Evolutionary conservation across 176 grass and related monocot species (phyloP).

Genomic region (Alopecurus myosuroides): DNA sequence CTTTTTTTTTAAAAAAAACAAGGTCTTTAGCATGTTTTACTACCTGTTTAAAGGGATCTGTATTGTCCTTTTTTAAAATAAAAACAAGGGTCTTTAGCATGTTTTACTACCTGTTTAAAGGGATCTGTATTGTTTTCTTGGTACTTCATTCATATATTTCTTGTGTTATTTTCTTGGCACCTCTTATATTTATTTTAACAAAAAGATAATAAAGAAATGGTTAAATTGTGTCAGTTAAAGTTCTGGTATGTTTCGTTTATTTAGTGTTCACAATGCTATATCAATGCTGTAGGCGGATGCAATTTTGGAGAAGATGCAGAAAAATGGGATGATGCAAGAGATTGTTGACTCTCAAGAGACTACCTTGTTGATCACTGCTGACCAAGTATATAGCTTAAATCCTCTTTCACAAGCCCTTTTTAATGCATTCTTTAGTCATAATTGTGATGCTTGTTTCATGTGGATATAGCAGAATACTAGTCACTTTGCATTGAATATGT

Average conservation of each 20-base stretch:
- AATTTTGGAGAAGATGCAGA: conserved; percentile 59
- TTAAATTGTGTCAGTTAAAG: neutral
- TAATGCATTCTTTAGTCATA: neutral
- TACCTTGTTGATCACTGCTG: conserved; percentile 73
- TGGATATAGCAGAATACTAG: neutral
- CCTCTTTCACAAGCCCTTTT: neutral
- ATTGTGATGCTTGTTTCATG: neutral
- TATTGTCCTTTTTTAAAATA: neutral
- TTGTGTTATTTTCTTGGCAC: no score
- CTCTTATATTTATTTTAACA: no score
- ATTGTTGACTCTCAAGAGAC: conserved; percentile 48
- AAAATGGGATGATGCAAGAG: conserved; percentile 57
- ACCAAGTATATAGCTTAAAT: conserved; percentile 51
- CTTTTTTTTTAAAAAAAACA: neutral
- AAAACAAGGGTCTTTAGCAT: neutral
- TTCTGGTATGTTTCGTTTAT: neutral
- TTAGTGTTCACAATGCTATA: neutral
- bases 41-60: neutral
- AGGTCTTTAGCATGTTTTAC: neutral
- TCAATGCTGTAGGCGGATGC: conserved; percentile 62
- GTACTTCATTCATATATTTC: neutral
- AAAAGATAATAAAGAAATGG: no score
- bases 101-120: neutral
- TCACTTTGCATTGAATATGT: neutral
- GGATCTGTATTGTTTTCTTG: neutral